Evolutionary conservation across 2,329 filamentous ascomycete genomes (phyloP).

Genomic region (Onygenales sp.): DNA sequence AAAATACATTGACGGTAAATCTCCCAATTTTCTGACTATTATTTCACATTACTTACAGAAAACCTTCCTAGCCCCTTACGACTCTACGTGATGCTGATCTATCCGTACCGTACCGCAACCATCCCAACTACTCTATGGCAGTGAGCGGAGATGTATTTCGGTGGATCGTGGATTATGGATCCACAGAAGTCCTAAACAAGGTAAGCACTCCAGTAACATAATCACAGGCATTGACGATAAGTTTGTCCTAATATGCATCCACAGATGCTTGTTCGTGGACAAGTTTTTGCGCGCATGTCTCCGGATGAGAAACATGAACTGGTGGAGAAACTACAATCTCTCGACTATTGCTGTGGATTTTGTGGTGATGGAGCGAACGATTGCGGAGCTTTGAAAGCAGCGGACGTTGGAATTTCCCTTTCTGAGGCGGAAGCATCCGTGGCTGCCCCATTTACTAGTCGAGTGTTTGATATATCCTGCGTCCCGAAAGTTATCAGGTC

Average conservation of each 20-base stretch:
- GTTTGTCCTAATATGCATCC: slow-evolving; percentile 9
- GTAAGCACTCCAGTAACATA: slow-evolving; percentile 33
- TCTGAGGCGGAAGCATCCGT: slow-evolving; percentile 97
- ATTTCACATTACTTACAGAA: slow-evolving; percentile 7
- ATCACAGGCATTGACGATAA: no score
- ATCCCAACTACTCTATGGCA: slow-evolving; percentile 79
- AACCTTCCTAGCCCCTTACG: slow-evolving; percentile 53
- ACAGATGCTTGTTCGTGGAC: slow-evolving; percentile 80
- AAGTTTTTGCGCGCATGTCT: slow-evolving; percentile 96
- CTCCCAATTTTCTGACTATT: not conserved
- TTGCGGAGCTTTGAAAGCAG: slow-evolving; percentile 91
- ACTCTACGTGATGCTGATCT: slow-evolving; percentile 63
- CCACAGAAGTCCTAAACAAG: slow-evolving; percentile 64
- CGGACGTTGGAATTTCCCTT: slow-evolving; percentile 92
- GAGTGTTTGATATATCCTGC: slow-evolving; percentile 92
- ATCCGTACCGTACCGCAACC: slow-evolving; percentile 76
- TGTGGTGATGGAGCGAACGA: slow-evolving; percentile 97
- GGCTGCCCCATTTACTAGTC: slow-evolving; percentile 93
- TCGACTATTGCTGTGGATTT: slow-evolving; percentile 92
- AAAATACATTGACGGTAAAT: slow-evolving; percentile 43
- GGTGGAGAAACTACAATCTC: slow-evolving; percentile 91
- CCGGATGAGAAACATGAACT: slow-evolving; percentile 97
- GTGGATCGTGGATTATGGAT: slow-evolving; percentile 89
- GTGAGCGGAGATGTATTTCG: slow-evolving; percentile 91
- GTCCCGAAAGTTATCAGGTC: slow-evolving; percentile 83